Conservation (phyloP, 164 flowering plant species). For the Magnolia sinica region DNA sequence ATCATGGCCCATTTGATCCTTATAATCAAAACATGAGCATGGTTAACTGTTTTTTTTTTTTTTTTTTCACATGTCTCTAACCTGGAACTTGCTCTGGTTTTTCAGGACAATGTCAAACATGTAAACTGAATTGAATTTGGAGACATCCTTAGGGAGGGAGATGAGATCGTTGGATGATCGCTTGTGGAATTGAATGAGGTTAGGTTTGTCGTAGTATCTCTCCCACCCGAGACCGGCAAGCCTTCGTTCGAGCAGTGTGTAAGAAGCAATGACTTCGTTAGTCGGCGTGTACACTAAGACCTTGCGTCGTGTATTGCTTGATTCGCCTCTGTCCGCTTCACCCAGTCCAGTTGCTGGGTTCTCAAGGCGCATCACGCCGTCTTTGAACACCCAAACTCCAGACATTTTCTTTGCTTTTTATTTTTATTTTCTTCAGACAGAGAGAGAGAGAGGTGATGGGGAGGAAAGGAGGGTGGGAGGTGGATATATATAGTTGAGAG, state of each 20-base stretch:
- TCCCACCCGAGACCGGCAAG: constrained; percentile 62
- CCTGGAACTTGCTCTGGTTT: constrained; percentile 58
- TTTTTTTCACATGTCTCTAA: constrained; percentile 33
- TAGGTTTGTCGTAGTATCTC: constrained; percentile 51
- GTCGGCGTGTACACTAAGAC: constrained; percentile 47
- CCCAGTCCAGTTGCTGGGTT: constrained; percentile 21
- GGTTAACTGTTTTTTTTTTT: too few species aligned
- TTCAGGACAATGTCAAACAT: constrained; percentile 72
- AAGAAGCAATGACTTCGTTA: constrained; percentile 46
- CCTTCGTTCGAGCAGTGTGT: constrained; percentile 39
- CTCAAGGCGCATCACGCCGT: constrained; percentile 44
- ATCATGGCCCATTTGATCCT: too few species aligned
- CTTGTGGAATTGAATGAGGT: constrained; percentile 61
- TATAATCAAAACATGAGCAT: too few species aligned
- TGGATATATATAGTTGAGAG: constrained; percentile 6
- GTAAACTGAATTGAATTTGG: constrained; percentile 59
- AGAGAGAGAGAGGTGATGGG: not conserved
- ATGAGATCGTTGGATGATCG: constrained; percentile 58
- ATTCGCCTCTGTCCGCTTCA: not conserved
- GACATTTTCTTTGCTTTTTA: constrained; percentile 32
- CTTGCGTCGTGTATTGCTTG: constrained; percentile 25
- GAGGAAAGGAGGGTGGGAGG: not conserved
- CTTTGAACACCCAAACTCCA: constrained; percentile 53
- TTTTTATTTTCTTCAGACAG: not conserved
- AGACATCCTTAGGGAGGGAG: constrained; percentile 60